phyloP scores from a whole-genome alignment of 2,329 filamentous ascomycete species.

The Penicillium sp. region DNA sequence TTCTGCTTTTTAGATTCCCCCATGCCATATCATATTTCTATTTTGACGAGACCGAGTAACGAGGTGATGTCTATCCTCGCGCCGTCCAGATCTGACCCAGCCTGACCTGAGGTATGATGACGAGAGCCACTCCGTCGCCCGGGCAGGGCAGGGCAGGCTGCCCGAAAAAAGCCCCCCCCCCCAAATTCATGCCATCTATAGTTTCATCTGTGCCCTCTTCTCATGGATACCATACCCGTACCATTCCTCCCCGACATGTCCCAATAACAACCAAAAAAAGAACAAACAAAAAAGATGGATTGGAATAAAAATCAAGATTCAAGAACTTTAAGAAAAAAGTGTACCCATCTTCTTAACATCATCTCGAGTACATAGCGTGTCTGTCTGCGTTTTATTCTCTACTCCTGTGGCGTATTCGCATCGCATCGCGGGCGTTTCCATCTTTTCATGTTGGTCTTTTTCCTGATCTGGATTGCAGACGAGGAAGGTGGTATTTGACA shows the following conservation, averaged over 20 bases:
- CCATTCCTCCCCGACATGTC: slow-evolving; percentile 19
- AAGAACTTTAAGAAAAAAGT: slow-evolving; percentile 18
- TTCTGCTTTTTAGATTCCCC: slow-evolving; percentile 38
- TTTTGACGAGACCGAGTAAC: slow-evolving; percentile 27
- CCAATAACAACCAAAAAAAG: slow-evolving; percentile 6
- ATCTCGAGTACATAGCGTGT: slow-evolving; percentile 22
- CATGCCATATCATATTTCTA: slow-evolving; percentile 28
- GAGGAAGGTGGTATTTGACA: background rate
- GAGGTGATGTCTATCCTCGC: slow-evolving; percentile 30
- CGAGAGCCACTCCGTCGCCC: slow-evolving; percentile 2
- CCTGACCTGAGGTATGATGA: slow-evolving; percentile 15
- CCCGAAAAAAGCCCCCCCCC: background rate
- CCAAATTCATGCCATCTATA: slow-evolving; percentile 21
- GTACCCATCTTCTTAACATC: slow-evolving; percentile 1
- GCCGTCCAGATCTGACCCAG: slow-evolving; percentile 9
- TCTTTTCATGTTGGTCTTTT: background rate
- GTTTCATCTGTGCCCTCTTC: slow-evolving; percentile 13
- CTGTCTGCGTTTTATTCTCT: slow-evolving; percentile 8
- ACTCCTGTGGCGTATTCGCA: slow-evolving; percentile 22
- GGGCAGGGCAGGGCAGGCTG: background rate
- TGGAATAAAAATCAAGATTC: slow-evolving; percentile 14
- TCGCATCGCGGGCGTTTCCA: slow-evolving; percentile 19
- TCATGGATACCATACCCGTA: slow-evolving; percentile 29
- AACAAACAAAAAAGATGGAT: slow-evolving; percentile 16
- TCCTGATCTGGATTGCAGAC: background rate